Conservation (phyloP, 352 stramenopile genomes). For the Phytophthora litchii region DNA sequence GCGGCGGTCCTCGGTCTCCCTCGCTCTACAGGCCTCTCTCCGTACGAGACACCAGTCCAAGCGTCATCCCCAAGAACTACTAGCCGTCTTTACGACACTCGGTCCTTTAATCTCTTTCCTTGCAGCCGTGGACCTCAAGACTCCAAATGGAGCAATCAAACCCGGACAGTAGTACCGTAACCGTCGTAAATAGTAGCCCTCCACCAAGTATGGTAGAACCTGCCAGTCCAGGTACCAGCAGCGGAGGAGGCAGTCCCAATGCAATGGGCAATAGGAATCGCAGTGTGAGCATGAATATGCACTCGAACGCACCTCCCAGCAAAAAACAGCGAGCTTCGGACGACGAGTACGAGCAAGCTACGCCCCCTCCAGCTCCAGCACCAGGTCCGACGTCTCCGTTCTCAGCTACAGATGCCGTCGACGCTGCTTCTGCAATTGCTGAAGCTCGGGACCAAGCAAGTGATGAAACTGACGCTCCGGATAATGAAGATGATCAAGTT, state of each 20-base stretch:
- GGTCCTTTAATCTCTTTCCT: not conserved
- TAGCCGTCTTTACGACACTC: not conserved
- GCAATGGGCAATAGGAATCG: constrained; percentile 51
- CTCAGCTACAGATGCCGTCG: constrained; percentile 10
- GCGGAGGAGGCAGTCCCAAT: constrained; percentile 21
- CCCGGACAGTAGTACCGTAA: constrained; percentile 33
- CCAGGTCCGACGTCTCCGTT: constrained; percentile 12
- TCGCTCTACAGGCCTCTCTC: not conserved
- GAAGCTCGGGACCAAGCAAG: constrained; percentile 32
- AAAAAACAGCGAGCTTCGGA: constrained; percentile 86
- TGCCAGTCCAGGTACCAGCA: constrained; percentile 21
- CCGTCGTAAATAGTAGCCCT: constrained; percentile 32
- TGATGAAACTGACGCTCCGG: constrained; percentile 27
- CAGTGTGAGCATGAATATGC: constrained; percentile 74
- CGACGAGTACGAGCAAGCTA: constrained; percentile 66
- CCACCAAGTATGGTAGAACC: constrained; percentile 7
- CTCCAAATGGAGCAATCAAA: constrained; percentile 36
- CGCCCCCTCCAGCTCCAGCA: constrained; percentile 22
- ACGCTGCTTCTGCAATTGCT: constrained; percentile 5
- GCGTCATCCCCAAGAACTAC: not conserved
- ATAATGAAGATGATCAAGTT: constrained; percentile 34
- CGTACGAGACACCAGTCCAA: not conserved
- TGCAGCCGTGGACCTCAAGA: not conserved
- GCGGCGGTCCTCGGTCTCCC: constrained; percentile 8
- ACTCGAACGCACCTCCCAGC: constrained; percentile 57